Evolutionary conservation across 495 filamentous ascomycete species (phyloP), one percentile per base, ranked within the genome.

Genomic region (Lepraria neglecta): DNA sequence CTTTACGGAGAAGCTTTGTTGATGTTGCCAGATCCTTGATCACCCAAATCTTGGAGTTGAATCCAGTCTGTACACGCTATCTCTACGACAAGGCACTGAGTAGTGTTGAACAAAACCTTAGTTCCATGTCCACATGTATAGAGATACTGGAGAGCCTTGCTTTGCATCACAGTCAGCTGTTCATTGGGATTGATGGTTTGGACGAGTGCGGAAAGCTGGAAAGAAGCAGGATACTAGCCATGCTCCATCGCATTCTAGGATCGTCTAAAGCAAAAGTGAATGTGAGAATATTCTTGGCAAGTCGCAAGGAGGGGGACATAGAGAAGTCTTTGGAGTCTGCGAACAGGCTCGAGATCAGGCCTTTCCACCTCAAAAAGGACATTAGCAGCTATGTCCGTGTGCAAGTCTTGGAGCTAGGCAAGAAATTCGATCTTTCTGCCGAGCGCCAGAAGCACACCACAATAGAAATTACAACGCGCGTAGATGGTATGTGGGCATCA

Each of bases 131-230:
- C 28, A 52, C 65, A 6, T 65, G 70, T 30, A 67, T 65, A 48
- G 57, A 70, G 0, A 69, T 79, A 17, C 62, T 77, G 6, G 60
- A 70, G 19, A 55, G 64, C 4, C 65, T 70, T 31, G 67, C 72
- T 43, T 56, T 67, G 27, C 60, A 63, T 47, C 64, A 67, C 12
- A 63, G 63, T 35, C 57, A 66, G 6, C 58, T 71, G 1, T 72
- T 70, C 58, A 70, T 80, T 21, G 63, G 78, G 15, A 73, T 79
- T 56, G 78, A 80, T 58, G 78, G 75, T 0, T 38, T 79, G 4
- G 78, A 80, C 52, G 77, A 80, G 56, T 77, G 75, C 47, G 65
- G 70, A 10, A 4, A 51, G 1, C n/a, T 50, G 3, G 69, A 78
- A 58, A 61, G 69, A 43, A 69, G 65, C n/a, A 55, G 46, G 15